These are phyloP conservation scores for Trichoderma semiorbis DNA, from an alignment of 2,329 filamentous ascomycete species.

Conservation along the genomic window DNA sequence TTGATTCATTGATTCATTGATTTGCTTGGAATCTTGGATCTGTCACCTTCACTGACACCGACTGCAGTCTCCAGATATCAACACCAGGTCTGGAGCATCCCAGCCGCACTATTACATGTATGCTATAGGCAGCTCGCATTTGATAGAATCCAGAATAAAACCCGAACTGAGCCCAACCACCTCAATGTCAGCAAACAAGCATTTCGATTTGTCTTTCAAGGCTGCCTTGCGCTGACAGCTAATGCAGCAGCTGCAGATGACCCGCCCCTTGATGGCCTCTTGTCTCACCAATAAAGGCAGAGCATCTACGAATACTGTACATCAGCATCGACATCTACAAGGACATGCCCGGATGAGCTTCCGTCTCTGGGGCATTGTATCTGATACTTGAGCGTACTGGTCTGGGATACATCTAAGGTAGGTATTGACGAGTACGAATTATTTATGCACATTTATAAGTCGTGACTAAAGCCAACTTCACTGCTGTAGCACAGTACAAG, in stretches of 20 bases:
- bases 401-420: neutral
- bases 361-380: neutral
- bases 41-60: neutral
- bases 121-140: neutral
- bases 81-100: neutral
- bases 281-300: neutral
- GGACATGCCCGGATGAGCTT: neutral
- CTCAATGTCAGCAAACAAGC: neutral
- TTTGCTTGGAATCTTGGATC: no score
- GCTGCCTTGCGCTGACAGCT: conserved; percentile 9
- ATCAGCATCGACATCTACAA: neutral
- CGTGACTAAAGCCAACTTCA: neutral
- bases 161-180: neutral
- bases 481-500: neutral
- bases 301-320: neutral
- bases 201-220: neutral
- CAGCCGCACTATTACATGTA: neutral
- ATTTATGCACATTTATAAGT: neutral
- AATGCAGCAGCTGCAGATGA: conserved; percentile 4
- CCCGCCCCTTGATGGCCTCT: neutral
- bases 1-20: neutral
- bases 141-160: neutral
- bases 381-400: neutral
- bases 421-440: neutral
- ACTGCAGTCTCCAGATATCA: neutral